phyloP scores from a whole-genome alignment of 768 basidiomycete species.

The Podaxis rugospora region DNA sequence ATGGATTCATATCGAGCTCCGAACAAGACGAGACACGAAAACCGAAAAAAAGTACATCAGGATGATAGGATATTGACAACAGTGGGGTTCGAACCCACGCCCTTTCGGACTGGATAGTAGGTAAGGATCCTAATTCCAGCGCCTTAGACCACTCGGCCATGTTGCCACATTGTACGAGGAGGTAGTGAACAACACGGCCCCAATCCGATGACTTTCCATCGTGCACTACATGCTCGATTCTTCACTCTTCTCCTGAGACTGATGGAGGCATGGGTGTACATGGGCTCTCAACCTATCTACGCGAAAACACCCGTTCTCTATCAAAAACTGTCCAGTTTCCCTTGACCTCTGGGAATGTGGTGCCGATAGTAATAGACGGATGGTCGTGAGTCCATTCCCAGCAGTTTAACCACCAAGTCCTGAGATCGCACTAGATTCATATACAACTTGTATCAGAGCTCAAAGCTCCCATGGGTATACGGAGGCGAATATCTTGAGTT shows the following conservation, averaged over 20 bases:
- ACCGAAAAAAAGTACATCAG: too few relatives aligned
- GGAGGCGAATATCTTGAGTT: slow-evolving; percentile 76
- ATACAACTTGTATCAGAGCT: slow-evolving; percentile 57
- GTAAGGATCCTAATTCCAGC: slow-evolving; percentile 43
- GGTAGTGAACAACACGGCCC: not conserved
- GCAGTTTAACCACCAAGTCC: slow-evolving; percentile 12
- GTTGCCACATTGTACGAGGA: slow-evolving; percentile 27
- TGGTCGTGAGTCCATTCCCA: slow-evolving; percentile 68
- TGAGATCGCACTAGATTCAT: slow-evolving; percentile 54
- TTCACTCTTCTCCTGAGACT: not conserved
- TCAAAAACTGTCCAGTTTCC: slow-evolving; percentile 27
- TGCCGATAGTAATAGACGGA: slow-evolving; percentile 71
- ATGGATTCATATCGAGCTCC: too few relatives aligned
- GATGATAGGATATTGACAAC: slow-evolving; percentile 25
- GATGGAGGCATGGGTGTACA: slow-evolving; percentile 42
- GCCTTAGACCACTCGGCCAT: slow-evolving; percentile 61
- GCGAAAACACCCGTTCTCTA: slow-evolving; percentile 41
- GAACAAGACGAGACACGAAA: too few relatives aligned
- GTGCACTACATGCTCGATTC: not conserved
- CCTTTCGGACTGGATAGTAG: slow-evolving; percentile 34
- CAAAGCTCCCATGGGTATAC: slow-evolving; percentile 76
- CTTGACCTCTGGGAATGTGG: slow-evolving; percentile 18
- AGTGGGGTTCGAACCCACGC: slow-evolving; percentile 44
- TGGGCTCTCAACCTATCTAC: slow-evolving; percentile 49
- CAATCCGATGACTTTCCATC: not conserved